Evolutionary conservation across 2,329 filamentous ascomycete species (phyloP), one percentile per base, ranked within the genome.

Genomic region (Rutstroemia sp.): DNA sequence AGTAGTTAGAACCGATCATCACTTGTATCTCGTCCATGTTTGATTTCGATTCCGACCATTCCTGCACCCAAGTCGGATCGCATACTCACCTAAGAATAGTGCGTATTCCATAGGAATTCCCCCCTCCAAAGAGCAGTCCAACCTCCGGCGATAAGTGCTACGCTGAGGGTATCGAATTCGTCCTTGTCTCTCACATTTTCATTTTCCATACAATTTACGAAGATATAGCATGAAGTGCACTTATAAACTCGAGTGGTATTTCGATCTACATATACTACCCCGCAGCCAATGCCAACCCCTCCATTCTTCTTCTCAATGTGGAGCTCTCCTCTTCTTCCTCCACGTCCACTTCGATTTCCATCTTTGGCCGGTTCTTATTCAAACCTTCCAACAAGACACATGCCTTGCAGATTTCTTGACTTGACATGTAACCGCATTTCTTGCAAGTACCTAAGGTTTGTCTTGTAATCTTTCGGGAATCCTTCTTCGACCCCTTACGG

Each of bases 351-450:
- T 68, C 65, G 48, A 85, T 48, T 64, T 82, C 76, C 63, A 82
- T 77, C 63, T 84, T 84, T 69, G 78, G 78, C 58, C 82, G 75
- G 63, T 85, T 86, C 73, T 94, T 96, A 69, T 99, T 99, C 48
- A 99, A 72, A 0, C 88, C 89, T 65, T 97, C 92, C 2, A 99
- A 79, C 46, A 99, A 75, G 60, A 85, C 87, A 70, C 94, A 99
- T 0, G 94, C 94, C 72, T 99, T 95, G 73, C 94, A 99, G 41
- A 96, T 82, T 30, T 83, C 81, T 71, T 99, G 94, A 65, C 92
- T 96, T 2, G 94, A 96, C 72, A 99, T 88, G 70, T 97, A 99
- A 14, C 94, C 94, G 65, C 94, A 99, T 52, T 83, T 86, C 67
- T 86, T 82, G 68, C 94, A 99, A 61, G 84, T 86, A 1, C 92